A percentile compares a stretch with the other conserved stretches of the same genome.
Conservation (phyloP, 257 asterid species). For the Solanum lycopersicoides region DNA sequence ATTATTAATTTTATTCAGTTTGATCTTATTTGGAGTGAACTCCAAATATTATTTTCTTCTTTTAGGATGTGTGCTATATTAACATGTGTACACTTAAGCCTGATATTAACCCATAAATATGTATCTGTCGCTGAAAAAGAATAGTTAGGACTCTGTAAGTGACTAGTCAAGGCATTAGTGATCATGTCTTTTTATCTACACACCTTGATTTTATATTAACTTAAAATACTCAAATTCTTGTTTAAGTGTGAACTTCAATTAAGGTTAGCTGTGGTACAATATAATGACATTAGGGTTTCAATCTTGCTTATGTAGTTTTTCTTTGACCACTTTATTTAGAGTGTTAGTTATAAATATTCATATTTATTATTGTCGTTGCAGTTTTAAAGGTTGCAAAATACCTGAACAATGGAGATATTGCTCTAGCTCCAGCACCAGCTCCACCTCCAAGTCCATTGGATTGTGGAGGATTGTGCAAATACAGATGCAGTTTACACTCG, state of each 20-base stretch:
- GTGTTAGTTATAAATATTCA: no score
- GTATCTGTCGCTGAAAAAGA: not conserved
- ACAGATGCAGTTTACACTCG: slow-evolving; percentile 51
- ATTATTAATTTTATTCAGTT: no score
- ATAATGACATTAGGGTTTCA: no score
- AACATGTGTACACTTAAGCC: not conserved
- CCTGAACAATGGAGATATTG: not conserved
- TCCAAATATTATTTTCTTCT: no score
- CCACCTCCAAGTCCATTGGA: slow-evolving; percentile 10
- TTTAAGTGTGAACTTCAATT: no score
- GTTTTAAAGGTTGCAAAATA: slow-evolving; percentile 17
- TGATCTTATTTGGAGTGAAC: no score
- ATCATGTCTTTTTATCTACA: not conserved
- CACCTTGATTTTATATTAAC: no score
- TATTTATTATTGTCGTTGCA: not conserved
- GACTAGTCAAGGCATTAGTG: not conserved
- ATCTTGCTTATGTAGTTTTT: no score
- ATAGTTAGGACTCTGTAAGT: not conserved
- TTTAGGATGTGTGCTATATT: not conserved
- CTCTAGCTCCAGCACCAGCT: slow-evolving; percentile 21
- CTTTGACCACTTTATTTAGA: no score
- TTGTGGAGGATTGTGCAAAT: slow-evolving; percentile 34
- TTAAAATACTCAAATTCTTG: no score
- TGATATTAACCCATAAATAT: not conserved
- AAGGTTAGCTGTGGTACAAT: no score